Conservation (phyloP, 441 rosid species). For the Iberis amara region DNA sequence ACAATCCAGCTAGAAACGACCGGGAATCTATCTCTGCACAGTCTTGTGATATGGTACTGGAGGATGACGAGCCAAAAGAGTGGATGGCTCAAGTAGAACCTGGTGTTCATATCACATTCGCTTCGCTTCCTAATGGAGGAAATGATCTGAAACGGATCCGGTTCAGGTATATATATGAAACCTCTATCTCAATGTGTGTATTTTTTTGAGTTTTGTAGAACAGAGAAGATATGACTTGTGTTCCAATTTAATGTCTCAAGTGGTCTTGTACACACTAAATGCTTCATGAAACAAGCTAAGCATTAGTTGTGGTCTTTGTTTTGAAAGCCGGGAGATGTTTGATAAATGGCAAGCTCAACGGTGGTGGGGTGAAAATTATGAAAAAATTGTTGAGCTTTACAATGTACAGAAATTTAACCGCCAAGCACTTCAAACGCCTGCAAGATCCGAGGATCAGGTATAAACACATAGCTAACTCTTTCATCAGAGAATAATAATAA, state of each 20-base stretch:
- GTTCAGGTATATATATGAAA: constrained; percentile 53
- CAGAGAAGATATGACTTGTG: too few species aligned
- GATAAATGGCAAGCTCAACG: constrained; percentile 97
- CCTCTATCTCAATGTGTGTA: background rate
- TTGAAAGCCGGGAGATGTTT: constrained; percentile 88
- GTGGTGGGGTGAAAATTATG: constrained; percentile 99
- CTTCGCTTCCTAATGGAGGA: constrained; percentile 87
- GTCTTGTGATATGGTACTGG: constrained; percentile 69
- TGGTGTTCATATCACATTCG: constrained; percentile 92
- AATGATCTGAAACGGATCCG: constrained; percentile 95
- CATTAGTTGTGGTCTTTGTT: constrained; percentile 6
- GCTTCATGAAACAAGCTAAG: background rate
- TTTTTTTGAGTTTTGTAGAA: background rate
- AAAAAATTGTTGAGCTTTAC: constrained; percentile 92
- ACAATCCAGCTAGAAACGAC: constrained; percentile 43
- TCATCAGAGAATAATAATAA: background rate
- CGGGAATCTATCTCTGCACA: constrained; percentile 53
- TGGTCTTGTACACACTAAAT: background rate
- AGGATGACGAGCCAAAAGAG: constrained; percentile 81
- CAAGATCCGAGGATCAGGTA: constrained; percentile 93
- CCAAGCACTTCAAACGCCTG: constrained; percentile 87
- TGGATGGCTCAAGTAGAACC: constrained; percentile 99
- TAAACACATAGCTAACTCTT: background rate
- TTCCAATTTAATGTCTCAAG: background rate
- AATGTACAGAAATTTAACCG: constrained; percentile 96